These are phyloP conservation scores for Trametes punicea DNA, from an alignment of 768 basidiomycete genomes.

Conservation along the genomic window DNA sequence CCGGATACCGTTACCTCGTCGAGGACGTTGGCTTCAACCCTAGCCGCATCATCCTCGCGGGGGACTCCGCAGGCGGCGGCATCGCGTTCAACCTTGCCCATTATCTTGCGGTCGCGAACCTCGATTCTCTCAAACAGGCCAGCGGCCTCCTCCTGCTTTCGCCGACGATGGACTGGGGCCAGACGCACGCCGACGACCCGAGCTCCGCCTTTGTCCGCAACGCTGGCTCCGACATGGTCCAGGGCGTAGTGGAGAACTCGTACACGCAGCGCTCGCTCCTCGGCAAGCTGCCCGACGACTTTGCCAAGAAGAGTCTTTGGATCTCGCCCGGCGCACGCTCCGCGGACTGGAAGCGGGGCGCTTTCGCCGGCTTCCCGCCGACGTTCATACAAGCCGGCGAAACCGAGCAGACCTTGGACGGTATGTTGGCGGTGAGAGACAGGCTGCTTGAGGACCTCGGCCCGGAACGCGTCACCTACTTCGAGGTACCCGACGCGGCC, in stretches of 20 bases:
- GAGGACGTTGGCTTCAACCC: constrained; percentile 39
- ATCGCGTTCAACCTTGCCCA: constrained; percentile 40
- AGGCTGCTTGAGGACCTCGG: constrained; percentile 28
- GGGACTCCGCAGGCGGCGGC: constrained; percentile 56
- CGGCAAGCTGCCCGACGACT: neutral
- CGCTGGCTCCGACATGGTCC: neutral
- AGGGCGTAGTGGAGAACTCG: neutral
- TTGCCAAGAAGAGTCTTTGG: constrained; percentile 4
- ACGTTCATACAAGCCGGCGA: constrained; percentile 29
- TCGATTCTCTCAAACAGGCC: constrained; percentile 18
- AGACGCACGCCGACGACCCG: constrained; percentile 7
- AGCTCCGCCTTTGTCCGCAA: constrained; percentile 2
- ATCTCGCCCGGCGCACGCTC: constrained; percentile 9
- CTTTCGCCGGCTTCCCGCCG: constrained; percentile 25
- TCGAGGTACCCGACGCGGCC: constrained; percentile 2
- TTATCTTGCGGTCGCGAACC: constrained; percentile 29
- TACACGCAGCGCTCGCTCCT: constrained; percentile 8
- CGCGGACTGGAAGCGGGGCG: neutral
- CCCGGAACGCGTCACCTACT: neutral
- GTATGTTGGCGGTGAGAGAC: constrained; percentile 24
- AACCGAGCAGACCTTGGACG: constrained; percentile 30
- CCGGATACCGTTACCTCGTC: constrained; percentile 50
- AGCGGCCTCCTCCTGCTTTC: constrained; percentile 36
- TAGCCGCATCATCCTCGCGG: constrained; percentile 42
- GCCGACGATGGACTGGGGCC: constrained; percentile 26